Conservation (phyloP, 768 basidiomycete species). For the Tulasnella sp. region DNA sequence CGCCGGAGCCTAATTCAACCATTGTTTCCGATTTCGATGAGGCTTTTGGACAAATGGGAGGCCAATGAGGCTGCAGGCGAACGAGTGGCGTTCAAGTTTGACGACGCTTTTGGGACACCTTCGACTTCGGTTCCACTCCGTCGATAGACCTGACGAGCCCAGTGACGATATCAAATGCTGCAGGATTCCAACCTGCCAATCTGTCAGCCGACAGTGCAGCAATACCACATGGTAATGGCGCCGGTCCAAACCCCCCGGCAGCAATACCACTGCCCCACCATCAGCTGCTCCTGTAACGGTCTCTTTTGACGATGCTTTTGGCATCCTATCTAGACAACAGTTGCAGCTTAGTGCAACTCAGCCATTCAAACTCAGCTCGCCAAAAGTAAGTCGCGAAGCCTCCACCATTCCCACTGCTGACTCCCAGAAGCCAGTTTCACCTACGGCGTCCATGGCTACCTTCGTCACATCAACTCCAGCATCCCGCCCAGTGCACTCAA, state of each 20-base stretch:
- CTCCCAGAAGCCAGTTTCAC: too few relatives aligned
- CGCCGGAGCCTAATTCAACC: not conserved
- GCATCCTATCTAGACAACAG: conserved; percentile 21
- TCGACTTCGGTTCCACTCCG: not conserved
- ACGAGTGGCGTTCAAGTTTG: not conserved
- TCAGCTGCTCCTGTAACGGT: conserved; percentile 17
- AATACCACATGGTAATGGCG: too few relatives aligned
- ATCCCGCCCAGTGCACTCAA: too few relatives aligned
- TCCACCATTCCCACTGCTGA: not conserved
- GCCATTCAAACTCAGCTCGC: not conserved
- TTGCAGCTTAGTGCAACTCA: not conserved
- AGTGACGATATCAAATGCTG: too few relatives aligned
- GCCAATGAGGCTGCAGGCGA: not conserved
- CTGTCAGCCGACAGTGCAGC: too few relatives aligned
- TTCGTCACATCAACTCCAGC: too few relatives aligned
- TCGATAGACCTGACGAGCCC: too few relatives aligned
- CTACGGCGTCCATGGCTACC: too few relatives aligned
- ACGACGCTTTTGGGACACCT: conserved; percentile 13
- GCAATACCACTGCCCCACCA: not conserved
- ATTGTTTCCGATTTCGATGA: conserved; percentile 11
- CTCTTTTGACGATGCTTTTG: conserved; percentile 39
- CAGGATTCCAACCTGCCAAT: too few relatives aligned
- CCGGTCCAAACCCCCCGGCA: not conserved
- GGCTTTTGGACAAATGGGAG: conserved; percentile 2
- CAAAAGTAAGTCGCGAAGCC: not conserved